Evolutionary conservation across 352 stramenopile species (phyloP), one percentile per base, ranked within the genome.

Genomic region (Plasmopara halstedii): DNA sequence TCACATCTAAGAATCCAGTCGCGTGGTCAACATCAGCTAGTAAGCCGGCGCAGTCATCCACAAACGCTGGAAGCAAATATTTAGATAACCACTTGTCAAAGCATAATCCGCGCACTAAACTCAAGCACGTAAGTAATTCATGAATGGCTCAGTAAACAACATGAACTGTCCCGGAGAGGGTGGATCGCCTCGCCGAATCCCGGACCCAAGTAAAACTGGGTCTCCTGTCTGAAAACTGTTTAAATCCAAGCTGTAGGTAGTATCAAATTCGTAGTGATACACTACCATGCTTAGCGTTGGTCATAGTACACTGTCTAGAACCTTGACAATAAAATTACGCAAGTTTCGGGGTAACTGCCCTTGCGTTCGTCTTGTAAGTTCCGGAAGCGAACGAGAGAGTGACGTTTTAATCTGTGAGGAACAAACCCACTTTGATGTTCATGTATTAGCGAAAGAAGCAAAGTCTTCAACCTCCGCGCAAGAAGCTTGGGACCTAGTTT

Each of bases 241-340:
- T 46, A 50, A 2, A 53, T 18, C 42, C 46, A 56, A 1, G n/a
- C 4, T 26, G 19, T 57, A 57, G 0, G 42, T 42, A 1, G 29
- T 23, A 44, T 42, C 53, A 43, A 62, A 62, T 10, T 46, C 46
- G 14, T 52, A 62, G 25, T 56, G 46, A 5, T 44, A 22, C 29
- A 56, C 34, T 17, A 48, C 42, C 11, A 56, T 2, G 39, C 46
- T 23, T 7, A 59, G 22, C 2, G 42, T 41, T 6, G 20, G 5
- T 11, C 29, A 35, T 35, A 35, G 14, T 11, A 35, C 11, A 11
- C 11, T 35, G 29, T 35, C 29, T 18, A 48, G 48, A 4, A 38
- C 47, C 14, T 54, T 54, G 14, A 38, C 38, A 21, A 48, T 2
- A 55, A 11, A 8, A 55, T 31, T 1, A 22, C 47, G 18, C 47